Base-by-base conservation (phyloP, 2,329 filamentous ascomycete genomes). In the Tolypocladium pustulatum region DNA sequence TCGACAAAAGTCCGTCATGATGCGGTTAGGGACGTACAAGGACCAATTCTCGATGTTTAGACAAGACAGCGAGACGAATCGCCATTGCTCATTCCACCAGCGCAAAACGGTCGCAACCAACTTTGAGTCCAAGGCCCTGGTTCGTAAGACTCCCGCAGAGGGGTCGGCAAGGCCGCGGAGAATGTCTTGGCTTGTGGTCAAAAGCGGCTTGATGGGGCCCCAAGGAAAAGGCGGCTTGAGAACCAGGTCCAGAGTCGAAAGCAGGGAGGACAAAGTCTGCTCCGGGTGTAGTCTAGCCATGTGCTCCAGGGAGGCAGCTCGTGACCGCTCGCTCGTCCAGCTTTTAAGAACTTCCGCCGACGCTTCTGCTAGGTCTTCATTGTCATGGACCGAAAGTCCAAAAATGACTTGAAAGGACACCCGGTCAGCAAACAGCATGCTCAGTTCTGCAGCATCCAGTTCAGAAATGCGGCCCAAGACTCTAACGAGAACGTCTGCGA, bases 1-100 rank as follows among this genome's bases (percentile, higher is more conserved):
- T 64, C 94, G 87, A 69, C 92, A 97, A 67, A 97, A 97, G 59
- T 96, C 87, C 66, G 91, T 87, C 90, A 99, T 92, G 57, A 84
- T 78, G 25, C 78, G 74, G 69, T 91, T 94, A 56, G 93, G 87
- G 60, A 90, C 84, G 4, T 81, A 81, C 17, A 83, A 77, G 63
- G 90, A 91, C 94, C 94, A 99, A 13, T 77, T 76, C 68, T 96
- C 91, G 3, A 92, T 95, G 61, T 87, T 85, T 49, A 85, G 79
- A 67, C 97, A 97, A 20, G 93, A 89, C 58, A 88, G 86, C 49
- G 87, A 87, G 51, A 97, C 79, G 53, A 86, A 86, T 59, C 83
- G 81, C 95, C 95, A 99, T 65, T 92, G 83, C 59, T 84, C 83
- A 61, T 85, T 82, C 95, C 95, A 99, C 75, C 95, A 90, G 40